Evolutionary conservation across 257 asterid species (phyloP).

Genomic region (Lavandula angustifolia): DNA sequence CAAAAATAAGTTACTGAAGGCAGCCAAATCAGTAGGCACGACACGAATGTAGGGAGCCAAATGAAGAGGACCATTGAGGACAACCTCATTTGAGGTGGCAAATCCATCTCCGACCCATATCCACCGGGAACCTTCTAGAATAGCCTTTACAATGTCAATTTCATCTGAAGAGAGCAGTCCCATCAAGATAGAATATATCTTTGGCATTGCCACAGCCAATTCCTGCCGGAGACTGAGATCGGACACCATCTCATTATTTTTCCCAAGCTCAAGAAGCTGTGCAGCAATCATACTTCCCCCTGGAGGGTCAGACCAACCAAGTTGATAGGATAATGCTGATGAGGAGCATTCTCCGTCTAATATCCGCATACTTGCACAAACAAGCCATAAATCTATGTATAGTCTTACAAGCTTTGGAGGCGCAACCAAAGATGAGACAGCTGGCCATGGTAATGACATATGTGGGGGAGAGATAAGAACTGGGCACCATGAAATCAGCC

Average conservation of each 20-base stretch:
- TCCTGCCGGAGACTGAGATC: slow-evolving; percentile 81
- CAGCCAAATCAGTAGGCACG: slow-evolving; percentile 89
- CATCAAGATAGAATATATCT: slow-evolving; percentile 73
- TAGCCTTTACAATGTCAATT: slow-evolving; percentile 86
- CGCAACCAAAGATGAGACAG: slow-evolving; percentile 78
- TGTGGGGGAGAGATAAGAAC: slow-evolving; percentile 77
- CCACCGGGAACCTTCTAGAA: slow-evolving; percentile 95
- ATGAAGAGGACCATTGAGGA: slow-evolving; percentile 91
- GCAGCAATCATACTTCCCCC: slow-evolving; percentile 95
- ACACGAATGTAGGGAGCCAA: slow-evolving; percentile 94
- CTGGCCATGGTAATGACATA: slow-evolving; percentile 85
- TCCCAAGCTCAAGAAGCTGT: slow-evolving; percentile 97
- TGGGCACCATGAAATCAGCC: slow-evolving; percentile 94
- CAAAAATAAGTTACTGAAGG: slow-evolving; percentile 80
- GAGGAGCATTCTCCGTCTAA: slow-evolving; percentile 94
- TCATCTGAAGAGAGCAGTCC: slow-evolving; percentile 80
- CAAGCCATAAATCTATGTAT: slow-evolving; percentile 85
- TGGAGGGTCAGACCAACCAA: slow-evolving; percentile 94
- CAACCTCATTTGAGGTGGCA: slow-evolving; percentile 87
- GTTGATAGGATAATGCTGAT: slow-evolving; percentile 72
- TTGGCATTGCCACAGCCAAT: slow-evolving; percentile 91
- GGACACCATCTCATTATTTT: slow-evolving; percentile 76
- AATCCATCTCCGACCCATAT: slow-evolving; percentile 99
- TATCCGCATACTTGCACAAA: slow-evolving; percentile 96
- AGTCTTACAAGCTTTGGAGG: slow-evolving; percentile 93